Evolutionary conservation across 805 yeast genomes (phyloP), one percentile per base, ranked within the genome.

Genomic region (Ogataea pignaliae): DNA sequence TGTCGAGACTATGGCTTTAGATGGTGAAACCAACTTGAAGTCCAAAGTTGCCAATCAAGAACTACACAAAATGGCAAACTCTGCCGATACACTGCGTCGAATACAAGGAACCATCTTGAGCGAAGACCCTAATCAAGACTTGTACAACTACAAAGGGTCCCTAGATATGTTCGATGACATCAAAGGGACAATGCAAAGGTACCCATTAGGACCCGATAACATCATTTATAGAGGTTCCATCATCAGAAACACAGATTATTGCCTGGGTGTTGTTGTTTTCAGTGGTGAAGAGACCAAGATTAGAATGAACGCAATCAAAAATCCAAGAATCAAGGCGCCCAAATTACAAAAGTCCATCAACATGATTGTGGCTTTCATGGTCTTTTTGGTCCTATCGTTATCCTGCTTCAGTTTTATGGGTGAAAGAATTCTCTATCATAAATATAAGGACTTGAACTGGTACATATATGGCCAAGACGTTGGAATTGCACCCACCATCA

Each of bases 241-340:
- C 33, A 64, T 93, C 34, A 78, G 99, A 62, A 93, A 93, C 63
- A 93, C 99, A 0, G 74, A 74, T 10, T 70, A 77, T 13, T 73
- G 81, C 3, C 58, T 87, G 18, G 99, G 97, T 0, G 59, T 91
- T 52, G 97, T 88, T 3, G 72, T 90, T 0, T 95, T 88, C 72
- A 83, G 96, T 0, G 99, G 99, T 46, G 97, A 88, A 65, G 99
- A 93, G 65, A 78, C 97, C 9, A 93, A 93, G 58, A 88, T 93
- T 43, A 78, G 98, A 64, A 88, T 89, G 96, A 95, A 93, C 66
- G 91, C 97, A 10, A 76, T 88, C 42, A 85, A 81, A 55, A 86
- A 88, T 56, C 95, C 96, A 12, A 73, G 98, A 57, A 81, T 85
- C 0, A 95, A 95, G 63, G 89, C 97, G 0, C 99, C 99, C 2